Percentiles rank a stretch among this genome's conserved stretches.
Evolutionary conservation across 495 filamentous ascomycete genomes (phyloP).

Genomic region (Cairneyella variabilis): DNA sequence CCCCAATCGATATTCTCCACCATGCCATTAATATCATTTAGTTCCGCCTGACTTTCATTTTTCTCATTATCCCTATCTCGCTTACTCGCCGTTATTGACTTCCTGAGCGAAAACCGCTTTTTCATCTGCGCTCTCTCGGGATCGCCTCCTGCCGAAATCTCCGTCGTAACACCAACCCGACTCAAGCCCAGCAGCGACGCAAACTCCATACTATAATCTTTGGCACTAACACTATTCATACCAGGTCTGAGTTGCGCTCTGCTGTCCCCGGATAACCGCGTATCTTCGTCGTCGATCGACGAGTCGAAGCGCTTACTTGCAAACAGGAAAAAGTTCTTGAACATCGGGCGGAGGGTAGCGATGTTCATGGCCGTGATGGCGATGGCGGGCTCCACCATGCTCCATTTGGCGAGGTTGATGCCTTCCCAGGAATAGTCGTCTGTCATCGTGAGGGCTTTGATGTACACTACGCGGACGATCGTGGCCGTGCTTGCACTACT

Average conservation of each 20-base stretch:
- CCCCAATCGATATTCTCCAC: conserved; percentile 9
- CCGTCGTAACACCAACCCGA: conserved; percentile 13
- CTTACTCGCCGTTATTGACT: background rate
- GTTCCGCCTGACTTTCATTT: conserved; percentile 12
- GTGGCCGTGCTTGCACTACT: conserved; percentile 27
- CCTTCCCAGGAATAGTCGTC: conserved; percentile 26
- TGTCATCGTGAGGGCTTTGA: conserved; percentile 23
- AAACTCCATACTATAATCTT: conserved; percentile 15
- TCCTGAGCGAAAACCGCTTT: conserved; percentile 3
- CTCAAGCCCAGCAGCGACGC: conserved; percentile 12
- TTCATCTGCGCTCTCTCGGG: conserved; percentile 3
- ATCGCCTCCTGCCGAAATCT: conserved; percentile 6
- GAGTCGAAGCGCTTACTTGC: conserved; percentile 8
- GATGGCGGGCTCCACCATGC: conserved; percentile 30
- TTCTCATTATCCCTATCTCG: too few species aligned
- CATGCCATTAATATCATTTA: background rate
- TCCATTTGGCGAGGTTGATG: conserved; percentile 30
- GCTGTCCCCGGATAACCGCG: background rate
- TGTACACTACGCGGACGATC: conserved; percentile 37
- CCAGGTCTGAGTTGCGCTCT: background rate
- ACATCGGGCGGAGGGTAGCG: conserved; percentile 31
- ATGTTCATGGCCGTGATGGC: conserved; percentile 30
- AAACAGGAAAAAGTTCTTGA: conserved; percentile 19
- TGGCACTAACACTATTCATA: conserved; percentile 6
- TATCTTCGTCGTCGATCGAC: conserved; percentile 1